These are phyloP conservation scores for Cladosporium halotolerans DNA, from an alignment of 2,329 filamentous ascomycete species.

Conservation along the genomic window DNA sequence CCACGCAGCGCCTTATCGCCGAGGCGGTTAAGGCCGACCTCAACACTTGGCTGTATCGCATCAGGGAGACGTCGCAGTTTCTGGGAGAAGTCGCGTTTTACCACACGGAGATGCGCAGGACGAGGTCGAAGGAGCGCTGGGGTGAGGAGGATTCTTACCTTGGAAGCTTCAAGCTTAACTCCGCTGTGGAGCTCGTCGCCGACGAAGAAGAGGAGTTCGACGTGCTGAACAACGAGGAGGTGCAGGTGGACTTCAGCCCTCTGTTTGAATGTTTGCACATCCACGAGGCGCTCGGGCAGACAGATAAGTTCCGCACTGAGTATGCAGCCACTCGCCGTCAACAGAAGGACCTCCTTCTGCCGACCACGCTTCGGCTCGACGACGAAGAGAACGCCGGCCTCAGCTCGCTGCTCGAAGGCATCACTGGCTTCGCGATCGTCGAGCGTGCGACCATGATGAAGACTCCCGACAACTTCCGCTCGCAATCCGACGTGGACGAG, in stretches of 20 bases:
- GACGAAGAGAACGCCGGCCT: slow-evolving; percentile 79
- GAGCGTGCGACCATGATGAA: slow-evolving; percentile 89
- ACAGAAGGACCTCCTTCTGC: slow-evolving; percentile 86
- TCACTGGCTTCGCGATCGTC: slow-evolving; percentile 93
- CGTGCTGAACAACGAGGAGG: slow-evolving; percentile 87
- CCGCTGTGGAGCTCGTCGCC: slow-evolving; percentile 87
- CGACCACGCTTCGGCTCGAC: slow-evolving; percentile 65
- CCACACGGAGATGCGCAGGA: slow-evolving; percentile 81
- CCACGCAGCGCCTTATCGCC: slow-evolving; percentile 85
- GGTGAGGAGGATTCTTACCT: slow-evolving; percentile 70
- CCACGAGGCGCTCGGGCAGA: slow-evolving; percentile 87
- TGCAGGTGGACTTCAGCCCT: slow-evolving; percentile 90
- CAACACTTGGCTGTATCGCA: slow-evolving; percentile 93
- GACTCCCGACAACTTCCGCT: slow-evolving; percentile 68
- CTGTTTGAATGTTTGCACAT: slow-evolving; percentile 95
- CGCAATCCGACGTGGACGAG: slow-evolving; percentile 87
- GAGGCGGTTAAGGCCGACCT: slow-evolving; percentile 96
- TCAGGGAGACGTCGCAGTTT: slow-evolving; percentile 93
- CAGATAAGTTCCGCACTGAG: slow-evolving; percentile 81
- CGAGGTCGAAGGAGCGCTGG: slow-evolving; percentile 69
- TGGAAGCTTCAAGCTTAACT: slow-evolving; percentile 83
- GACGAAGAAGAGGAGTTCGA: slow-evolving; percentile 96
- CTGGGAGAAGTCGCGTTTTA: slow-evolving; percentile 95
- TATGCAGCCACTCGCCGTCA: slow-evolving; percentile 86
- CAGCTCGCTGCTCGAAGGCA: slow-evolving; percentile 87